A percentile compares a stretch with the other conserved stretches of the same genome.
Conservation (phyloP, 2,329 filamentous ascomycete genomes). For the Curvularia sp. region DNA sequence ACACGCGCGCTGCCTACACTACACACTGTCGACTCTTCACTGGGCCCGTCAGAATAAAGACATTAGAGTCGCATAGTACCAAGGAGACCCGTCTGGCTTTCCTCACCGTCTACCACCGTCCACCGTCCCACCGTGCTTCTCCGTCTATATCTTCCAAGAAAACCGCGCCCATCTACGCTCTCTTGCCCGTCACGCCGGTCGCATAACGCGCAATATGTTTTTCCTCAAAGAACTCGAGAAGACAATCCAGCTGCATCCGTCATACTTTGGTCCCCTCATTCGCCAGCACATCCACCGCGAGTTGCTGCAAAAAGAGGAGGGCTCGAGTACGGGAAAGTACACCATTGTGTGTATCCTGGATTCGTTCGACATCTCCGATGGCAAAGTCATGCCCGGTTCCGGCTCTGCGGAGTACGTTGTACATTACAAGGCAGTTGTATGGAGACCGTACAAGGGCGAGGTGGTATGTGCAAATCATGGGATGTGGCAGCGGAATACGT, state of each 20-base stretch:
- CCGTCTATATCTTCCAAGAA: slow-evolving; percentile 12
- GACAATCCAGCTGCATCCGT: slow-evolving; percentile 92
- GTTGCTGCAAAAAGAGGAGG: slow-evolving; percentile 91
- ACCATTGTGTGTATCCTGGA: slow-evolving; percentile 99
- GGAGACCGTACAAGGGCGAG: slow-evolving; percentile 97
- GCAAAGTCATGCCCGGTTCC: slow-evolving; percentile 87
- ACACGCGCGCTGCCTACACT: slow-evolving; percentile 26
- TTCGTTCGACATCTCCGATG: slow-evolving; percentile 91
- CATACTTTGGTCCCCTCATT: slow-evolving; percentile 94
- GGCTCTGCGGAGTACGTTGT: slow-evolving; percentile 95
- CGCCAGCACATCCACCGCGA: slow-evolving; percentile 88
- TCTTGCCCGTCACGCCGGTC: slow-evolving; percentile 14
- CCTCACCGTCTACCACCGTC: slow-evolving; percentile 10
- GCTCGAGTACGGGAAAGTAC: slow-evolving; percentile 92
- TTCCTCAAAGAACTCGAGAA: slow-evolving; percentile 98
- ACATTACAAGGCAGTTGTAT: slow-evolving; percentile 93
- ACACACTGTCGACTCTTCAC: slow-evolving; percentile 29
- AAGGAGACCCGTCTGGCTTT: slow-evolving; percentile 22
- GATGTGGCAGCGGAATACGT: not conserved
- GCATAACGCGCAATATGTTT: slow-evolving; percentile 72
- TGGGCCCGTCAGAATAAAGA: slow-evolving; percentile 30
- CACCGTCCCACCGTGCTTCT: slow-evolving; percentile 23
- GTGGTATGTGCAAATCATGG: slow-evolving; percentile 69
- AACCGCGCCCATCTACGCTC: slow-evolving; percentile 17
- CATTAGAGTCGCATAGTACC: slow-evolving; percentile 36